These are phyloP conservation scores for Gaillardinia entomophila DNA, from an alignment of 805 yeast species.

Conservation along the genomic window DNA sequence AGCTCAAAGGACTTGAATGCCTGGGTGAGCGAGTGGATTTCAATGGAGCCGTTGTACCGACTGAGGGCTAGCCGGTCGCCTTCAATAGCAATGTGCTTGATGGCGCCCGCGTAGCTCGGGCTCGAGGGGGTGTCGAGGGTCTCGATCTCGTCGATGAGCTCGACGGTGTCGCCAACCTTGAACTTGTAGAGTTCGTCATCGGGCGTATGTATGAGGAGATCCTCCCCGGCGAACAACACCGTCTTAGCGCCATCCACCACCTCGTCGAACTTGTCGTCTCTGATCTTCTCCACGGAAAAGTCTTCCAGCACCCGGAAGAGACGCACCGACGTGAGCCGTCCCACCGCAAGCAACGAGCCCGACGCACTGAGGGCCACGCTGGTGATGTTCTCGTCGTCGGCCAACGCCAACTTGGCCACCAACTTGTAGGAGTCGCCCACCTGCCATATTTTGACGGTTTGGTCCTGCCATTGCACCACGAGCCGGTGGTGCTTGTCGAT, in stretches of 20 bases:
- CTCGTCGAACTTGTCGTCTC: slow-evolving; percentile 35
- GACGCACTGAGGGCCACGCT: slow-evolving; percentile 59
- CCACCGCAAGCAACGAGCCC: slow-evolving; percentile 64
- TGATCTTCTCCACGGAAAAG: slow-evolving; percentile 48
- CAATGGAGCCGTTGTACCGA: slow-evolving; percentile 63
- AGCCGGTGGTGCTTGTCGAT: slow-evolving; percentile 44
- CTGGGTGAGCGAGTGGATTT: slow-evolving; percentile 32
- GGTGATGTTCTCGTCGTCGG: slow-evolving; percentile 78
- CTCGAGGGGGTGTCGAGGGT: slow-evolving; percentile 9
- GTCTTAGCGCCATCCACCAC: slow-evolving; percentile 52
- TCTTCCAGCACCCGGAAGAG: slow-evolving; percentile 55
- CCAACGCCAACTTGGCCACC: slow-evolving; percentile 57
- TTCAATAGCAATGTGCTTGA: slow-evolving; percentile 49
- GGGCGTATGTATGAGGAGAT: slow-evolving; percentile 49
- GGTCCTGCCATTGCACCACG: slow-evolving; percentile 77
- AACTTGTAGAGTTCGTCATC: slow-evolving; percentile 55
- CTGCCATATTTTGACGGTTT: slow-evolving; percentile 76
- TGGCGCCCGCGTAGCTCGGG: slow-evolving; percentile 41
- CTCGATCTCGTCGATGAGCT: slow-evolving; percentile 40
- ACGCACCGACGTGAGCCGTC: slow-evolving; percentile 63
- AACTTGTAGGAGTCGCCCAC: slow-evolving; percentile 46
- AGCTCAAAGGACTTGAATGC: slow-evolving; percentile 31
- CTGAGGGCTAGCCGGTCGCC: slow-evolving; percentile 49
- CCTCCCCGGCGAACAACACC: slow-evolving; percentile 40
- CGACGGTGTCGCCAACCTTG: slow-evolving; percentile 15